These are phyloP conservation scores for Silene latifolia DNA, from an alignment of 148 eudicot species.

Conservation along the genomic window DNA sequence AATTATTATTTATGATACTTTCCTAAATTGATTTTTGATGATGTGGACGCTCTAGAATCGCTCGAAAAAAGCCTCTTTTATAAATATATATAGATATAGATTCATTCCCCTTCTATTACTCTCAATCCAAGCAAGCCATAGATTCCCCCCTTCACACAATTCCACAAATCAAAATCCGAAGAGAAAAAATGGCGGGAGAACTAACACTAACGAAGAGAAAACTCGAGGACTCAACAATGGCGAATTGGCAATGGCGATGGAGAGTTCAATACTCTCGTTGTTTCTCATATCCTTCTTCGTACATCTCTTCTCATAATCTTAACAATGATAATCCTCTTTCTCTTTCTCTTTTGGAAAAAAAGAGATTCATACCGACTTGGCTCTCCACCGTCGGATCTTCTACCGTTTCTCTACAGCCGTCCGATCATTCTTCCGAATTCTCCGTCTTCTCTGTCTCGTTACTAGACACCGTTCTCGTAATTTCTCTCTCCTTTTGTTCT, in stretches of 20 bases:
- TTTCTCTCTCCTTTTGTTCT: slow-evolving; percentile 3
- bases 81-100: too few species aligned
- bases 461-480: slow-evolving; percentile 38
- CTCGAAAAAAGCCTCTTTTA: too few species aligned
- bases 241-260: slow-evolving; percentile 30
- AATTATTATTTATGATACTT: too few species aligned
- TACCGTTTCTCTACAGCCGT: slow-evolving; percentile 36
- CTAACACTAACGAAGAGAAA: slow-evolving; percentile 5
- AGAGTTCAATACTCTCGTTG: slow-evolving; percentile 48
- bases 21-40: too few species aligned
- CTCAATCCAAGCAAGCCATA: too few species aligned
- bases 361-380: slow-evolving; percentile 36
- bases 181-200: slow-evolving; percentile 57
- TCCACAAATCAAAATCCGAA: too few species aligned
- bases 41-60: too few species aligned
- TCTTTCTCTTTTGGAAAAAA: slow-evolving; percentile 12
- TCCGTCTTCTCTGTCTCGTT: slow-evolving; percentile 39
- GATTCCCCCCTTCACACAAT: too few species aligned
- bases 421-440: slow-evolving; percentile 17
- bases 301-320: slow-evolving; percentile 5
- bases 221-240: neutral
- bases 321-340: slow-evolving; percentile 15
- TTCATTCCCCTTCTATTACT: too few species aligned
- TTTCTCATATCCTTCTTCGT: slow-evolving; percentile 36
- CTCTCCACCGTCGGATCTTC: slow-evolving; percentile 33